Conservation (phyloP, 2,329 filamentous ascomycete genomes). For the Fusarium algeriense region DNA sequence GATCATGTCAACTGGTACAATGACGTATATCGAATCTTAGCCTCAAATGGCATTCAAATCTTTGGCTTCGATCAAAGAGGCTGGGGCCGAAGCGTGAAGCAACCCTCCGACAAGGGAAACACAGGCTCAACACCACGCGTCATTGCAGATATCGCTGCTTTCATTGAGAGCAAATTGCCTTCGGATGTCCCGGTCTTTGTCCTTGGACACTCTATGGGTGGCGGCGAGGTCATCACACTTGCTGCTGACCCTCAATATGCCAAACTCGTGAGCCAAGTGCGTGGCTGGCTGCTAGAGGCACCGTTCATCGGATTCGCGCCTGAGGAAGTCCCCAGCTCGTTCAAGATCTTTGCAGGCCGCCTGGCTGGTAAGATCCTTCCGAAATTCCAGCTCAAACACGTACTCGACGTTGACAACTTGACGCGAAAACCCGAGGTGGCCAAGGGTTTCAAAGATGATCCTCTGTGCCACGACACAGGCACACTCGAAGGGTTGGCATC, state of each 20-base stretch:
- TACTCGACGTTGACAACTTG: constrained; percentile 73
- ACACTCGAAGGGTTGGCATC: constrained; percentile 84
- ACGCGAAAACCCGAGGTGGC: constrained; percentile 75
- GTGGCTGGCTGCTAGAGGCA: constrained; percentile 81
- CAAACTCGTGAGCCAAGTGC: constrained; percentile 69
- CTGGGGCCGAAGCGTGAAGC: constrained; percentile 81
- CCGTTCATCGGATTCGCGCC: constrained; percentile 82
- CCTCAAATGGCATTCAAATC: constrained; percentile 78
- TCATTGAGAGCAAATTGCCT: constrained; percentile 72
- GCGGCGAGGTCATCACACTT: constrained; percentile 77
- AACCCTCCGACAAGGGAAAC: constrained; percentile 72
- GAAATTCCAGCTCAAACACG: constrained; percentile 73
- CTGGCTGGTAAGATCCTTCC: constrained; percentile 77
- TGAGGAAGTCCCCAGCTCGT: constrained; percentile 69
- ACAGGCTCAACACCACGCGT: constrained; percentile 81
- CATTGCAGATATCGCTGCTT: constrained; percentile 81
- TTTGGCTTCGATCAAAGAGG: constrained; percentile 87
- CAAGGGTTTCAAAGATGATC: constrained; percentile 72
- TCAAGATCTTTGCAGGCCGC: constrained; percentile 75
- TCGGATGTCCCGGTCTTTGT: constrained; percentile 77
- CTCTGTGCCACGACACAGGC: constrained; percentile 83
- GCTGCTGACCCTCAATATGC: constrained; percentile 63
- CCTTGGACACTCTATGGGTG: constrained; percentile 93
- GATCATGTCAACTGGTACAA: constrained; percentile 86
- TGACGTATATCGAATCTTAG: constrained; percentile 78